Conservation (phyloP, 2,329 filamentous ascomycete genomes). For the Sclerotiophoma versabilis region DNA sequence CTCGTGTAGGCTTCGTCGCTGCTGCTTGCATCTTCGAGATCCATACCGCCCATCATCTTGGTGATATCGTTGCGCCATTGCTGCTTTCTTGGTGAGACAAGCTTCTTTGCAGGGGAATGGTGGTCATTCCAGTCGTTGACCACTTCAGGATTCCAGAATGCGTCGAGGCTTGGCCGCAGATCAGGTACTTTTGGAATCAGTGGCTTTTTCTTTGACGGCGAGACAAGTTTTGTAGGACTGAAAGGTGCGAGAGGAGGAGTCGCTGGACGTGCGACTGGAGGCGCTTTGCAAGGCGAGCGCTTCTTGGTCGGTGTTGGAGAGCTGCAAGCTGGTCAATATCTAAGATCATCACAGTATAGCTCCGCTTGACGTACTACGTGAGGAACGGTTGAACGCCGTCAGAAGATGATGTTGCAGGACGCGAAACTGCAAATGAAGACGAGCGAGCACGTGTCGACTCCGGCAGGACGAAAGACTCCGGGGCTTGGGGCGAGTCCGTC, state of each 20-base stretch:
- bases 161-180: slow-evolving; percentile 47
- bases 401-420: slow-evolving; percentile 41
- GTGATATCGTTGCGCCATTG: slow-evolving; percentile 41
- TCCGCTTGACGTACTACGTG: slow-evolving; percentile 44
- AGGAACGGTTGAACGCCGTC: slow-evolving; percentile 37
- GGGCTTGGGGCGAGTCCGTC: slow-evolving; percentile 36
- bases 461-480: slow-evolving; percentile 28
- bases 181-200: slow-evolving; percentile 39
- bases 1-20: slow-evolving; percentile 29
- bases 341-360: no score
- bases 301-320: slow-evolving; percentile 45
- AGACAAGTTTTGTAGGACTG: slow-evolving; percentile 45
- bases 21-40: slow-evolving; percentile 30
- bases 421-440: slow-evolving; percentile 36
- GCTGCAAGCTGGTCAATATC: slow-evolving; percentile 14
- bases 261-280: slow-evolving; percentile 36
- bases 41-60: slow-evolving; percentile 36
- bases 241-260: slow-evolving; percentile 41
- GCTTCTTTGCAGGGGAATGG: slow-evolving; percentile 45
- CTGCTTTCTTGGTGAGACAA: slow-evolving; percentile 46
- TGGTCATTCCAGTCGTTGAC: slow-evolving; percentile 49
- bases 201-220: slow-evolving; percentile 46
- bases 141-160: slow-evolving; percentile 48
- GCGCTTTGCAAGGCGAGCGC: slow-evolving; percentile 45
- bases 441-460: slow-evolving; percentile 29